Evolutionary conservation across 2,329 filamentous ascomycete species (phyloP), one percentile per base, ranked within the genome.

Genomic region (Botrytis galanthina): DNA sequence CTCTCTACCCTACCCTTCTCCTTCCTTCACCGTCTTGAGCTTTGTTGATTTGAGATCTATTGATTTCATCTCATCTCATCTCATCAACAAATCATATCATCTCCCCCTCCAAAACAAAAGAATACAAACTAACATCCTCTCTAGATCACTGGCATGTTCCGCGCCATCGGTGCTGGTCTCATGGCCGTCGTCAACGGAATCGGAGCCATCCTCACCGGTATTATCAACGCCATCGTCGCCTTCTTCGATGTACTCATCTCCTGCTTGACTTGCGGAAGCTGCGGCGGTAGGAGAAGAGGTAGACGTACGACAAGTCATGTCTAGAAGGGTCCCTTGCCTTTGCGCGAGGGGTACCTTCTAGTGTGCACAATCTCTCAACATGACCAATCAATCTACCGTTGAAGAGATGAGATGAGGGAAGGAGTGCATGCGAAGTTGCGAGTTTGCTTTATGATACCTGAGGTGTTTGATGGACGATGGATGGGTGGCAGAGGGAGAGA

Each of bases 181-280:
- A 81, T 87, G 84, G 84, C 84, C 76, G 84, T 89, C 75, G 84
- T 89, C 75, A 87, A 87, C 76, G 86, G 84, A 69, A 87, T 89
- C 75, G 87, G 79, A 57, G 73, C 74, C n/a, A 75, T 80, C 44
- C 78, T 81, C n/a, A 75, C 79, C 74, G 78, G 77, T 14, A 80
- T 81, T 75, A 78, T 81, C 71, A 75, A 76, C 26, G 80, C 77
- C 62, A 80, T 81, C 59, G 79, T 78, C 44, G 71, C 76, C 29
- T 78, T 82, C 77, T 81, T 83, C 76, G 78, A 78, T 72, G 80
- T 82, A 75, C 77, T 82, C 70, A 80, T 82, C 76, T 80, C 78
- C 46, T 82, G 79, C 77, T 71, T 82, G 37, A 82, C 81, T 51
- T 82, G 81, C 72, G 80, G 81, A 35, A 79, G 79, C 32, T 73